These are phyloP conservation scores for Thyridium curvatum DNA, from an alignment of 2,329 filamentous ascomycete genomes.

Conservation along the genomic window DNA sequence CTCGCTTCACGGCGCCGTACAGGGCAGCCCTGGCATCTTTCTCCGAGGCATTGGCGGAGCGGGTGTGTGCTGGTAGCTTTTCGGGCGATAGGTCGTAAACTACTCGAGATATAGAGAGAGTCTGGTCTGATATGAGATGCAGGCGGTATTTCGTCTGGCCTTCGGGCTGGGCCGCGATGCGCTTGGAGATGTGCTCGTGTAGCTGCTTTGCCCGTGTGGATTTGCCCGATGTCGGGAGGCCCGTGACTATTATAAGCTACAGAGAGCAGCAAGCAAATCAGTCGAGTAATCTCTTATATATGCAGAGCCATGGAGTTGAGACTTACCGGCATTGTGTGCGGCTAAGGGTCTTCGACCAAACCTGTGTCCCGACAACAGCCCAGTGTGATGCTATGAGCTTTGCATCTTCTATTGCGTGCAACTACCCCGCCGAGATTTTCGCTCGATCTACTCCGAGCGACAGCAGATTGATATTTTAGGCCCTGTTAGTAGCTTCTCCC, in stretches of 20 bases:
- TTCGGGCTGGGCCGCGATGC: constrained; percentile 35
- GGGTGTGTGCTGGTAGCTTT: constrained; percentile 48
- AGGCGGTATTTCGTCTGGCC: constrained; percentile 49
- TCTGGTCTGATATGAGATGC: constrained; percentile 69
- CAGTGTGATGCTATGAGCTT: neutral
- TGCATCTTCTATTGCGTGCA: neutral
- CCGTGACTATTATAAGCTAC: constrained; percentile 62
- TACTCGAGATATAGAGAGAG: constrained; percentile 59
- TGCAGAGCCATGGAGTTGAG: neutral
- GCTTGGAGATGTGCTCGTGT: constrained; percentile 53
- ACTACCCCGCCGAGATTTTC: neutral
- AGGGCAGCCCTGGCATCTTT: constrained; percentile 75
- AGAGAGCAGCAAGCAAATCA: neutral
- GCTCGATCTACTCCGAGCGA: neutral
- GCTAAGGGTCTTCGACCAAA: neutral
- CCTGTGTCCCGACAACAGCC: neutral
- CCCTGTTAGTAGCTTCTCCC: no score
- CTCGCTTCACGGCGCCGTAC: constrained; percentile 72
- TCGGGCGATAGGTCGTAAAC: constrained; percentile 62
- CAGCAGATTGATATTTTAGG: no score
- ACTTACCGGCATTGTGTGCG: constrained; percentile 11
- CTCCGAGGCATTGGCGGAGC: constrained; percentile 68
- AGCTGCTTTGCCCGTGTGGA: constrained; percentile 62
- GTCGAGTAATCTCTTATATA: neutral
- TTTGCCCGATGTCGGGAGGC: constrained; percentile 64